Conservation (phyloP, 768 basidiomycete genomes). For the Gelatoporia subvermispora region DNA sequence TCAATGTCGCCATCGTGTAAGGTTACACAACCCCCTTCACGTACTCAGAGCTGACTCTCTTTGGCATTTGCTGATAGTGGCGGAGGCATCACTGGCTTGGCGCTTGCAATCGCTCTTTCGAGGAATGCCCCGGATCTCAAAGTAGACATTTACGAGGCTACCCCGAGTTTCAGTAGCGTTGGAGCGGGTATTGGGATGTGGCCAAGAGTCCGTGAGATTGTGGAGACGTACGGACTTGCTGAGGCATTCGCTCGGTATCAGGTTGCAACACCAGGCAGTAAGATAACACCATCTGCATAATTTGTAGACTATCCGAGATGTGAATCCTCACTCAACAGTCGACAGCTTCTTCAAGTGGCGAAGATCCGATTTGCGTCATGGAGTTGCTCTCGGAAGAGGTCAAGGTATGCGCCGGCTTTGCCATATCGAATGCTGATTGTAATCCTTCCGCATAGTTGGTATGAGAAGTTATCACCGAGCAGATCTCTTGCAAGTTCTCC, state of each 20-base stretch:
- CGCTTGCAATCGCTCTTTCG: constrained; percentile 18
- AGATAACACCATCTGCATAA: neutral
- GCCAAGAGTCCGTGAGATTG: constrained; percentile 16
- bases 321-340: neutral
- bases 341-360: constrained; percentile 3
- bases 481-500: constrained; percentile 22
- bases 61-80: constrained; percentile 16
- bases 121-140: constrained; percentile 9
- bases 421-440: neutral
- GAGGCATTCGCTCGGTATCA: neutral
- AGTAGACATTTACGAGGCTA: constrained; percentile 24
- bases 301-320: neutral
- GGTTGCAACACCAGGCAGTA: neutral
- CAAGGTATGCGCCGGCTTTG: neutral
- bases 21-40: neutral
- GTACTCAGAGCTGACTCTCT: neutral
- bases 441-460: neutral
- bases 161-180: constrained; percentile 11
- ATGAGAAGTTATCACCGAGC: constrained; percentile 20
- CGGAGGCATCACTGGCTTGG: constrained; percentile 22
- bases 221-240: constrained; percentile 15
- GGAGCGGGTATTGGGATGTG: constrained; percentile 23
- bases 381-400: constrained; percentile 3
- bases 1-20: neutral
- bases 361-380: constrained; percentile 7